phyloP scores from a whole-genome alignment of 371 early-diverging fungal genomes.

The Zancudomyces culisetae region DNA sequence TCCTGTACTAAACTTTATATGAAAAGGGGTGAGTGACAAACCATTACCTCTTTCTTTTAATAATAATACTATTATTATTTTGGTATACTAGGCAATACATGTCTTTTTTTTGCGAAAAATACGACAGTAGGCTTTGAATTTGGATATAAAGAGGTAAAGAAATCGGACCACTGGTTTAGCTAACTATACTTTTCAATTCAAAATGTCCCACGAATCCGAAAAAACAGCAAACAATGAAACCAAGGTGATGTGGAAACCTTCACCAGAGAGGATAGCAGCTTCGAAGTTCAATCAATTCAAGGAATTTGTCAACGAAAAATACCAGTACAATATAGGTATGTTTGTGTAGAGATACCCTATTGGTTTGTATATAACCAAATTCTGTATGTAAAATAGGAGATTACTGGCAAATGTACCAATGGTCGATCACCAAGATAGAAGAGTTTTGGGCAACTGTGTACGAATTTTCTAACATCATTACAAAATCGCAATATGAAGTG shows the following conservation, averaged over 20 bases:
- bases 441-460: slow-evolving; percentile 79
- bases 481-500: slow-evolving; percentile 26
- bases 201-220: neutral
- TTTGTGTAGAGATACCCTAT: no score
- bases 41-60: no score
- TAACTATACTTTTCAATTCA: no score
- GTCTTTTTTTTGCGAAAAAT: no score
- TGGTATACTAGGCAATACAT: no score
- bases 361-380: no score
- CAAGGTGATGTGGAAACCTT: neutral
- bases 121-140: no score
- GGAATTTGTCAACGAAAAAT: neutral
- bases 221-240: neutral
- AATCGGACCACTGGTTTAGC: neutral
- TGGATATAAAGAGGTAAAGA: neutral
- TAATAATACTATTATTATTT: no score
- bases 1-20: no score
- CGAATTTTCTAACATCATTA: slow-evolving; percentile 54
- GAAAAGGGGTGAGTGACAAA: no score
- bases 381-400: slow-evolving; percentile 13
- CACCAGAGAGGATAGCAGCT: neutral
- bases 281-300: neutral
- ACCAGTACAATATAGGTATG: neutral
- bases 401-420: slow-evolving; percentile 55
- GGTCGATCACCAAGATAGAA: slow-evolving; percentile 52